Percentiles rank a stretch among this genome's conserved stretches.
Conservation (phyloP, 179 eudicot genomes). For the Actinidia arguta region DNA sequence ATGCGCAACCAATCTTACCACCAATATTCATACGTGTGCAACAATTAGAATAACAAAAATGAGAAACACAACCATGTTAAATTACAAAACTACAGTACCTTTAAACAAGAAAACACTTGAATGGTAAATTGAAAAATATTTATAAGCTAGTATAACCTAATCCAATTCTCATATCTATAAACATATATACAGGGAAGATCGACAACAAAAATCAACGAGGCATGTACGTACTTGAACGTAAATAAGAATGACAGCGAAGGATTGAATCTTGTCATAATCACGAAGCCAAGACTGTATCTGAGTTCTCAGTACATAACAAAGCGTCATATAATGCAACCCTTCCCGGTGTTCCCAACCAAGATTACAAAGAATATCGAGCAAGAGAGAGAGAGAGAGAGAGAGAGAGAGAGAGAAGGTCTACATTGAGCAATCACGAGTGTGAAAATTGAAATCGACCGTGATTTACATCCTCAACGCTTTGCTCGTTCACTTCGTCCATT, state of each 20-base stretch:
- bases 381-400: constrained; percentile 5
- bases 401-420: background rate
- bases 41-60: background rate
- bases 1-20: constrained; percentile 73
- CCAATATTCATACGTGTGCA: background rate
- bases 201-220: background rate
- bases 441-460: too few species aligned
- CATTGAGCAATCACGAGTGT: too few species aligned
- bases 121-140: too few species aligned
- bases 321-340: constrained; percentile 47
- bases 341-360: too few species aligned
- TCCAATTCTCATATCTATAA: too few species aligned
- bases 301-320: constrained; percentile 59
- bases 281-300: constrained; percentile 77
- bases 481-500: too few species aligned
- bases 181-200: too few species aligned
- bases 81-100: too few species aligned
- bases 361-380: too few species aligned
- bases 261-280: constrained; percentile 81
- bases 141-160: background rate
- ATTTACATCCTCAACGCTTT: too few species aligned
- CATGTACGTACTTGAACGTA: constrained; percentile 55
- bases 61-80: background rate
- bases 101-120: too few species aligned
- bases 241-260: constrained; percentile 62